Conservation (phyloP, 257 asterid genomes). For the Verbascum thapsus region DNA sequence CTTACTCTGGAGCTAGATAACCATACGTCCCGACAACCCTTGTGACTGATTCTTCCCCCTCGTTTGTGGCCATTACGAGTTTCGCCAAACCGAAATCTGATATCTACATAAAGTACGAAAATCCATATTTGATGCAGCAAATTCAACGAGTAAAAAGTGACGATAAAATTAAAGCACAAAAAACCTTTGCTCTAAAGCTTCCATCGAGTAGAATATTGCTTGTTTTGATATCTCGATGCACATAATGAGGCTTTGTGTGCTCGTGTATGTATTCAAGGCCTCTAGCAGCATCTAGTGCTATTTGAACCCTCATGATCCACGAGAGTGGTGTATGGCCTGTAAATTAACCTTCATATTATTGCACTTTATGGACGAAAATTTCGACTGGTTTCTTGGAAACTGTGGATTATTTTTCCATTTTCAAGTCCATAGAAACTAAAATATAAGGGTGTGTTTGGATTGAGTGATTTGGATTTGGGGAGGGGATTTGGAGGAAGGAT, state of each 20-base stretch:
- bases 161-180: conserved; percentile 10
- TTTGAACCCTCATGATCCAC: conserved; percentile 91
- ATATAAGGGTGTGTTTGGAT: no score
- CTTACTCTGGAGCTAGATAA: conserved; percentile 98
- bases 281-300: conserved; percentile 98
- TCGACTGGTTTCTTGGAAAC: no score
- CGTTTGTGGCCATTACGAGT: conserved; percentile 72
- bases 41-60: conserved; percentile 86
- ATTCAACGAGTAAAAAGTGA: conserved; percentile 4
- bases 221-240: conserved; percentile 92
- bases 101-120: conserved; percentile 49
- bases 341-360: no score
- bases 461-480: no score
- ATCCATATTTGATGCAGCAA: conserved; percentile 31
- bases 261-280: conserved; percentile 97
- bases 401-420: no score
- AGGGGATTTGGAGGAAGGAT: no score
- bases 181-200: conserved; percentile 90
- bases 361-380: no score
- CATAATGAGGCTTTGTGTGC: conserved; percentile 95
- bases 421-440: no score
- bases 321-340: conserved; percentile 84
- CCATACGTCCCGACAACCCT: conserved; percentile 96
- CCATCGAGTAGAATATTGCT: conserved; percentile 90
- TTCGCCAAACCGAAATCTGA: conserved; percentile 96